phyloP scores from a whole-genome alignment of 371 early-diverging fungal genomes.

The Conidiobolus incongruus region DNA sequence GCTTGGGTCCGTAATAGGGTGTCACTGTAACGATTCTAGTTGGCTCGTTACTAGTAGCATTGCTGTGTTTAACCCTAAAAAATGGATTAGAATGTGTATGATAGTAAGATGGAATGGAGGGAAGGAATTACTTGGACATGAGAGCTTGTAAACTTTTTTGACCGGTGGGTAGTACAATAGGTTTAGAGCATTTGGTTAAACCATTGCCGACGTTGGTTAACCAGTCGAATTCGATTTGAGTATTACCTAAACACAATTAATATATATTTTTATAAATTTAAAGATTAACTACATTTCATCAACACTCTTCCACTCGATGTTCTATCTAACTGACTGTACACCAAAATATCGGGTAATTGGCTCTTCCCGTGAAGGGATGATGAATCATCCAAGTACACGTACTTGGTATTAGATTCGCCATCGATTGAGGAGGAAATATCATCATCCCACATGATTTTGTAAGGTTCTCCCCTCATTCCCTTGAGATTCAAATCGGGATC shows the following conservation, averaged over 20 bases:
- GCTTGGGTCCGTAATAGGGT: slow-evolving; percentile 56
- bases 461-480: slow-evolving; percentile 20
- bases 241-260: no score
- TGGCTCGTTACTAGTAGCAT: slow-evolving; percentile 4
- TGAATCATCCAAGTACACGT: slow-evolving; percentile 48
- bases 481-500: slow-evolving; percentile 13
- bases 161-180: slow-evolving; percentile 40
- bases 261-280: neutral
- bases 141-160: slow-evolving; percentile 32
- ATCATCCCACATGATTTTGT: slow-evolving; percentile 59
- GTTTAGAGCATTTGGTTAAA: slow-evolving; percentile 36
- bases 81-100: neutral
- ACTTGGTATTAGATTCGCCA: no score
- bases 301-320: slow-evolving; percentile 8
- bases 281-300: neutral
- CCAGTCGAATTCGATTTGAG: no score
- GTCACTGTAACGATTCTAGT: slow-evolving; percentile 6
- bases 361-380: slow-evolving; percentile 36
- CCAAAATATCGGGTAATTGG: slow-evolving; percentile 54
- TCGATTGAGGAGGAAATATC: no score
- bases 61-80: neutral
- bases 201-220: no score
- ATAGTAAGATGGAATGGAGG: neutral
- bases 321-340: slow-evolving; percentile 35
- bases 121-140: slow-evolving; percentile 25